Percentiles rank a stretch among this genome's conserved stretches.
Conservation (phyloP, 148 eudicot species). For the Salicornia ramosissima region DNA sequence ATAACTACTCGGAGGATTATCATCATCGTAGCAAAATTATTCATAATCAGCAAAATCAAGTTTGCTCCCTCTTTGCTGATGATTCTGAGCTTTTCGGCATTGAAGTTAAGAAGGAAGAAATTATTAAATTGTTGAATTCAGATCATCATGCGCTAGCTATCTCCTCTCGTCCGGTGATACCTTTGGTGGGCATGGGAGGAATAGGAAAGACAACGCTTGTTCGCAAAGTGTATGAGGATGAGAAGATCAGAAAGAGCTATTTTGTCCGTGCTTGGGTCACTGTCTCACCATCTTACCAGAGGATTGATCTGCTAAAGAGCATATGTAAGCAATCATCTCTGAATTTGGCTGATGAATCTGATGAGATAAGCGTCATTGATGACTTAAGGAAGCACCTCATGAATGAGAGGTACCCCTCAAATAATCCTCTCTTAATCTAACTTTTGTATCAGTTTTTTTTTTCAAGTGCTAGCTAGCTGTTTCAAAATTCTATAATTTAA, state of each 20-base stretch:
- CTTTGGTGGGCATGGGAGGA: slow-evolving; percentile 1
- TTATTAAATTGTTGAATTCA: background rate
- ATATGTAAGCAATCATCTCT: background rate
- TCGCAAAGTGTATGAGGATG: background rate
- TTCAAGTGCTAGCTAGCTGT: too few species aligned
- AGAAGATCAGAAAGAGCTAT: background rate
- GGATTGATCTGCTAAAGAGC: background rate
- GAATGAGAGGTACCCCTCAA: background rate
- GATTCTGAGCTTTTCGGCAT: background rate
- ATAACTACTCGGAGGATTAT: too few species aligned
- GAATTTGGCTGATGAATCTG: background rate
- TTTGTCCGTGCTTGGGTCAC: background rate
- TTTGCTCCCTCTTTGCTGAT: background rate
- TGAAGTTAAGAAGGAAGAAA: background rate
- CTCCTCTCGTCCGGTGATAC: background rate
- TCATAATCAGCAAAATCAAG: background rate
- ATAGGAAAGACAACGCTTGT: slow-evolving; percentile 8
- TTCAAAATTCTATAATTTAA: too few species aligned
- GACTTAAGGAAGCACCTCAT: background rate
- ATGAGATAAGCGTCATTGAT: background rate
- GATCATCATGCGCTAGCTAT: background rate
- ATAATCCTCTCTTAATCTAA: too few species aligned
- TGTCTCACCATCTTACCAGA: background rate
- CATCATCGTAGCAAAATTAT: background rate
- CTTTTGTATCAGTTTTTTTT: too few species aligned